Percentiles rank a stretch among this genome's conserved stretches.
Evolutionary conservation across 768 basidiomycete genomes (phyloP).

Genomic region (Mycena sanguinolenta): DNA sequence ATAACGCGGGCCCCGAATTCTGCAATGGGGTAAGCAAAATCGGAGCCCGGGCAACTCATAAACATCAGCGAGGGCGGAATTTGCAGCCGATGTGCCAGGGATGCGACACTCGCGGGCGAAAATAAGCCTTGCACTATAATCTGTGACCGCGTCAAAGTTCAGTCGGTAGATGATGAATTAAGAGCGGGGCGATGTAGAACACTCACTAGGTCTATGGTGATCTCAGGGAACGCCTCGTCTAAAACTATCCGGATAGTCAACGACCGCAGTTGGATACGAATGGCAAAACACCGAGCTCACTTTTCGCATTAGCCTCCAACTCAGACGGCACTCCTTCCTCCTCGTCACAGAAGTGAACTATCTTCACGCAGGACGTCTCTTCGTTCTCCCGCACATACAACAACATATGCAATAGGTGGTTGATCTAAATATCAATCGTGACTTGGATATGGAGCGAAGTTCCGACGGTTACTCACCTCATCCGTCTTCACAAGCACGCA

Average conservation of each 20-base stretch:
- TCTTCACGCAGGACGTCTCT: slow-evolving; percentile 76
- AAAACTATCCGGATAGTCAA: slow-evolving; percentile 39
- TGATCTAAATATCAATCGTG: slow-evolving; percentile 60
- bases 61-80: slow-evolving; percentile 74
- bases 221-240: slow-evolving; percentile 69
- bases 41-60: slow-evolving; percentile 68
- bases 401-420: slow-evolving; percentile 73
- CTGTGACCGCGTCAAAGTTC: slow-evolving; percentile 46
- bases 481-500: slow-evolving; percentile 75
- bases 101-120: slow-evolving; percentile 60
- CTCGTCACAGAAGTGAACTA: slow-evolving; percentile 73
- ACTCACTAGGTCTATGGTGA: slow-evolving; percentile 73
- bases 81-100: slow-evolving; percentile 61
- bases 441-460: no score
- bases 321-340: slow-evolving; percentile 71
- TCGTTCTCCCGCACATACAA: slow-evolving; percentile 78
- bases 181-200: neutral
- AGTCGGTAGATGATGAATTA: neutral
- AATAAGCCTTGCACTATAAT: slow-evolving; percentile 61
- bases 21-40: slow-evolving; percentile 56
- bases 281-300: slow-evolving; percentile 45
- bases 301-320: slow-evolving; percentile 78
- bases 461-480: slow-evolving; percentile 49
- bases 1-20: slow-evolving; percentile 71
- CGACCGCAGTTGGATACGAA: neutral